Base-by-base conservation (phyloP, 768 basidiomycete genomes). In the Trametes cinnabarina region DNA sequence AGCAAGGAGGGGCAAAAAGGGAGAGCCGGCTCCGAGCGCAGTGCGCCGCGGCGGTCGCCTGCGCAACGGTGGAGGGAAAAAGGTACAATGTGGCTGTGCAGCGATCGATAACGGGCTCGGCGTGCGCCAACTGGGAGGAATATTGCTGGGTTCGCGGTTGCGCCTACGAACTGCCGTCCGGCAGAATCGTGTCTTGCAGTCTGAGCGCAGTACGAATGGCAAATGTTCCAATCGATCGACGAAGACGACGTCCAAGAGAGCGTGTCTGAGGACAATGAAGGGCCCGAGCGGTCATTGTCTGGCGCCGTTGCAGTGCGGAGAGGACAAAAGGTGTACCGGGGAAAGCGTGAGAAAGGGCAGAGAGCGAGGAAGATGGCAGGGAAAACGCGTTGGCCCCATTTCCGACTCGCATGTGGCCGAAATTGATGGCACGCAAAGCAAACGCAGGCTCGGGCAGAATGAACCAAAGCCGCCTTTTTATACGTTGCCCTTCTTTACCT, bases 311-410 rank as follows among this genome's bases (percentile, higher is more conserved):
- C 44, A 8, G 34, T 34, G 46, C 46, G 37, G 20, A 9, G 44
- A 55, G 49, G 56, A 57, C 56, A 57, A 57, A 50, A 57, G 55
- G 55, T 42, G 55, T 49, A 41, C 40, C 55, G 55, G 55, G 2
- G 55, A 50, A n/a, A 20, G 56, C 56, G 56, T 57, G 56, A 26
- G 48, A 50, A 37, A 19, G 41, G 37, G 48, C 25, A 12, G 22
- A 47, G 34, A 15, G 47, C 19, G 26, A 25, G 32, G 35, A 23
- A 37, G 37, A 14, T 17, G 34, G 44, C 22, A 37, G 35, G 32
- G 12, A 22, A 35, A 25, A 40, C 2, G 46, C 17, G 44, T 12
- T 22, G 35, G 47, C 46, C 55, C 47, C 47, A 49, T 32, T 32
- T 32, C 30, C 30, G 30, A 48, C 40, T 25, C 47, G 48, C 48